These are phyloP conservation scores for Tubosaeta sp. DNA, from an alignment of 768 basidiomycete species.

Conservation along the genomic window DNA sequence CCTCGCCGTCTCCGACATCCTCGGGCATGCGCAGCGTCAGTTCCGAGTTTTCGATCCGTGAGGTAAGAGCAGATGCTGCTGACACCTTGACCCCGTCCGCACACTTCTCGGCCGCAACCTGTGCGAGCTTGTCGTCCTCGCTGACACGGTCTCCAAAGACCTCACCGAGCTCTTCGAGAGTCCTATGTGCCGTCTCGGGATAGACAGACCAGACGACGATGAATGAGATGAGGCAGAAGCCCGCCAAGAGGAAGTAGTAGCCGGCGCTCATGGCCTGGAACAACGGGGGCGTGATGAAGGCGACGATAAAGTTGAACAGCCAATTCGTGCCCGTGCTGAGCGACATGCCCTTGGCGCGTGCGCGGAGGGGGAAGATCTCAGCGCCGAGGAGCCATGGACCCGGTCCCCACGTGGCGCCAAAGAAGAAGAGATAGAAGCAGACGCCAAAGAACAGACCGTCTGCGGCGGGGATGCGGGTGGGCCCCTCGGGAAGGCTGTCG, in stretches of 20 bases:
- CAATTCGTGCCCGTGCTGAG: slow-evolving; percentile 32
- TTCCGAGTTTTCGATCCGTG: slow-evolving; percentile 20
- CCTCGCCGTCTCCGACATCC: slow-evolving; percentile 9
- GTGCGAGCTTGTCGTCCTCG: slow-evolving; percentile 22
- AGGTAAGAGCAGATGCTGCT: slow-evolving; percentile 14
- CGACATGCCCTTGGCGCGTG: slow-evolving; percentile 38
- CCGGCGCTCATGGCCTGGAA: slow-evolving; percentile 46
- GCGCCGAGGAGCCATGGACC: slow-evolving; percentile 50
- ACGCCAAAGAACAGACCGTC: slow-evolving; percentile 40
- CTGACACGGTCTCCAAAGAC: slow-evolving; percentile 41
- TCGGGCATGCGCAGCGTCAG: slow-evolving; percentile 21
- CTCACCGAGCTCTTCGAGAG: slow-evolving; percentile 47
- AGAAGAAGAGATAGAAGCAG: slow-evolving; percentile 58
- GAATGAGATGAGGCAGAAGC: slow-evolving; percentile 42
- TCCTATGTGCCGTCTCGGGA: slow-evolving; percentile 44
- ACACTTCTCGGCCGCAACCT: slow-evolving; percentile 12
- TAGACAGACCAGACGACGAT: slow-evolving; percentile 46
- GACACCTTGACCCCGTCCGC: slow-evolving; percentile 7
- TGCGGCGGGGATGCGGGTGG: slow-evolving; percentile 28
- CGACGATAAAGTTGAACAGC: slow-evolving; percentile 38
- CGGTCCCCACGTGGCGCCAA: slow-evolving; percentile 54
- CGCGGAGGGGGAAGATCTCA: slow-evolving; percentile 44
- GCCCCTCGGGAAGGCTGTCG: slow-evolving; percentile 36
- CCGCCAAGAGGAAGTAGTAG: slow-evolving; percentile 49
- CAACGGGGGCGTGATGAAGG: slow-evolving; percentile 53